Conservation (phyloP, 106 monocot genomes). For the Apostasia ramifera region DNA sequence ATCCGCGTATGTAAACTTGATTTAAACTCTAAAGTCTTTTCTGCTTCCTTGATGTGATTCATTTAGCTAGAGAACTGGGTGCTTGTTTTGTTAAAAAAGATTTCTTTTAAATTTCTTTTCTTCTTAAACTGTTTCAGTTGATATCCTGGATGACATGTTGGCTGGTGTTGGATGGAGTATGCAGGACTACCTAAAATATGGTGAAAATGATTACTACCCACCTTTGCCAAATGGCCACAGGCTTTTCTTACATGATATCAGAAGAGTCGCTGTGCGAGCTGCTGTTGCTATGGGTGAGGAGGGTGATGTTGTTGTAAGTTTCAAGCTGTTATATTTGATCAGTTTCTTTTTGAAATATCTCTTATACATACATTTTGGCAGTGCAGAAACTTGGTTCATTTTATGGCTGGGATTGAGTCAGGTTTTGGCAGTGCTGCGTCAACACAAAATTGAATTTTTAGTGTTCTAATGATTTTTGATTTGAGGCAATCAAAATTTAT, state of each 20-base stretch:
- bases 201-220: conserved; percentile 93
- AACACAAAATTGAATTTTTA: too few species aligned
- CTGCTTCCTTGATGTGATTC: background rate
- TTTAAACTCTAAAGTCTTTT: background rate
- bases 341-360: conserved; percentile 1
- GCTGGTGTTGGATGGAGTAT: conserved; percentile 87
- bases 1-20: conserved; percentile 60
- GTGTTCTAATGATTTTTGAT: too few species aligned
- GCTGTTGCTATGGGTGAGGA: conserved; percentile 99
- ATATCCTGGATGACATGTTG: conserved; percentile 98
- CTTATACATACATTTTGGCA: too few species aligned
- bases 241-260: conserved; percentile 92
- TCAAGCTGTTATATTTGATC: background rate
- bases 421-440: too few species aligned
- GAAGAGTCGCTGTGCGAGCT: conserved; percentile 86
- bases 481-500: too few species aligned
- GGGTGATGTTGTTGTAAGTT: conserved; percentile 93
- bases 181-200: conserved; percentile 89
- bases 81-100: background rate
- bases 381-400: too few species aligned
- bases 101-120: background rate
- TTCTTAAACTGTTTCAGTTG: conserved; percentile 41
- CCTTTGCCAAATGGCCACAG: conserved; percentile 89
- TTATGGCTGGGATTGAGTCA: too few species aligned
- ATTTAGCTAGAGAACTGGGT: background rate